phyloP scores from a whole-genome alignment of 345 rosid genomes.

The Brassica carinata region DNA sequence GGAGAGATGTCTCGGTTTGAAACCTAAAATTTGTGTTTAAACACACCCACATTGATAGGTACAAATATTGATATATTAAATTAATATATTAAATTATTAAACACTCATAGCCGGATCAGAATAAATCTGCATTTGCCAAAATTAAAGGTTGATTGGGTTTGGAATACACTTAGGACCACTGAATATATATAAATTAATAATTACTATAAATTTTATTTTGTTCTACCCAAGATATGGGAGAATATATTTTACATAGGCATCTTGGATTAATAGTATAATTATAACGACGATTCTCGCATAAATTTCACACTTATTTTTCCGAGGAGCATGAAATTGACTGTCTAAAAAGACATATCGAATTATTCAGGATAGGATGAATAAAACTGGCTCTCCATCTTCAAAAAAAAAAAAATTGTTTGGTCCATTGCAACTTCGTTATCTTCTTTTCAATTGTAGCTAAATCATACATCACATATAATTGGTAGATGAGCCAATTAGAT shows the following conservation, averaged over 20 bases:
- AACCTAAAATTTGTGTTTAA: background rate
- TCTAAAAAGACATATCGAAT: background rate
- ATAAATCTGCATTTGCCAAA: slow-evolving; percentile 2
- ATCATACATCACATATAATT: background rate
- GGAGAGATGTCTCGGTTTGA: background rate
- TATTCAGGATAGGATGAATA: slow-evolving; percentile 1
- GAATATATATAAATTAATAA: background rate
- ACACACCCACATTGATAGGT: background rate
- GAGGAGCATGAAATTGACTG: slow-evolving; percentile 6
- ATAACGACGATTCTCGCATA: slow-evolving; percentile 20
- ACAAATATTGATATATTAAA: background rate
- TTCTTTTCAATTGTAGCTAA: background rate
- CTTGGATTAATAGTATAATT: slow-evolving; percentile 14
- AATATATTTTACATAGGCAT: slow-evolving; percentile 31
- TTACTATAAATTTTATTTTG: slow-evolving; percentile 5
- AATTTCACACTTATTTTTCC: slow-evolving; percentile 4
- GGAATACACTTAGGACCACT: slow-evolving; percentile 10
- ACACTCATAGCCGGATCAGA: background rate
- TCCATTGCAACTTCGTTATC: slow-evolving; percentile 22
- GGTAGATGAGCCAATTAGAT: slow-evolving; percentile 17
- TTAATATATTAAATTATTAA: background rate
- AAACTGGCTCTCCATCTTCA: slow-evolving; percentile 30
- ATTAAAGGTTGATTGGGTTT: slow-evolving; percentile 6
- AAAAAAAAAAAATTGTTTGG: slow-evolving; percentile 27
- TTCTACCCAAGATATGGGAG: slow-evolving; percentile 44